Conservation (phyloP, 805 yeast genomes). For the Lachancea dasiensis region DNA sequence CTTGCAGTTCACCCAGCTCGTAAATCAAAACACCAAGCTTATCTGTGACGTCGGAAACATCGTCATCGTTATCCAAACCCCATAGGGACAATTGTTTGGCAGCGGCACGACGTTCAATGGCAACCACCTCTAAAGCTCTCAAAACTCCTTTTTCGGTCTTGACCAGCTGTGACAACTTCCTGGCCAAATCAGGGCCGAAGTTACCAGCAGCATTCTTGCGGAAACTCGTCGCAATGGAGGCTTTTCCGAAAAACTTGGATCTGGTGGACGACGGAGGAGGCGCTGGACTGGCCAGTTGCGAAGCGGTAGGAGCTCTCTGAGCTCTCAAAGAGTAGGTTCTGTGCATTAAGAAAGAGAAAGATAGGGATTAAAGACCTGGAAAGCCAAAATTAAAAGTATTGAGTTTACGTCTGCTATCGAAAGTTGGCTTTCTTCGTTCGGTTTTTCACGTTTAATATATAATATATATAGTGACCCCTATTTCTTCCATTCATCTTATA, state of each 20-base stretch:
- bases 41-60: conserved; percentile 94
- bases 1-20: conserved; percentile 97
- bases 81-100: conserved; percentile 94
- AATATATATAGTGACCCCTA: background rate
- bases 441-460: background rate
- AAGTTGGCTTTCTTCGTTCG: too few species aligned
- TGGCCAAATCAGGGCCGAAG: conserved; percentile 90
- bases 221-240: conserved; percentile 60
- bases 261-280: conserved; percentile 74
- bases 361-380: background rate
- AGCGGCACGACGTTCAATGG: conserved; percentile 90
- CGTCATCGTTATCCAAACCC: conserved; percentile 99
- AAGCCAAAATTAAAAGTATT: too few species aligned
- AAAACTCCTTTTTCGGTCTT: conserved; percentile 95
- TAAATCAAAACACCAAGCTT: conserved; percentile 92
- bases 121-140: conserved; percentile 88
- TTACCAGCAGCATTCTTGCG: conserved; percentile 86
- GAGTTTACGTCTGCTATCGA: too few species aligned
- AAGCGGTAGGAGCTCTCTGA: conserved; percentile 74
- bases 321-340: conserved; percentile 80
- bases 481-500: too few species aligned
- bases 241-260: conserved; percentile 69
- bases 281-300: conserved; percentile 73
- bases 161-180: conserved; percentile 84
- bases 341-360: conserved; percentile 56